A percentile compares a stretch with the other conserved stretches of the same genome.
Evolutionary conservation across 202 grass and related monocot genomes (phyloP).

Genomic region (Musa balbisiana): DNA sequence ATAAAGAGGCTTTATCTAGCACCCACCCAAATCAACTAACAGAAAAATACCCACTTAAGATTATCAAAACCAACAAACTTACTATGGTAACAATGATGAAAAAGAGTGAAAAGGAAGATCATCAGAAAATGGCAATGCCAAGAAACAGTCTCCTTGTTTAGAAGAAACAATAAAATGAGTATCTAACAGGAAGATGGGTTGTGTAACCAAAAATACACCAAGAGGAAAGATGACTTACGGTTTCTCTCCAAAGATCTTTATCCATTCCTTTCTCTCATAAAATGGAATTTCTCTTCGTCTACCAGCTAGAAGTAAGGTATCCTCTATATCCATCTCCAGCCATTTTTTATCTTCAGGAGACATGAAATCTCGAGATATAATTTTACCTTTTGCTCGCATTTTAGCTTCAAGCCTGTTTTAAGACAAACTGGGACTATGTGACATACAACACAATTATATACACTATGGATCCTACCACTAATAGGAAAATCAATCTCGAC

Average conservation of each 20-base stretch:
- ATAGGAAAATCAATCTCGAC: background rate
- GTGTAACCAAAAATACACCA: background rate
- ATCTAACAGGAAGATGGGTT: background rate
- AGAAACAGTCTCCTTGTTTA: background rate
- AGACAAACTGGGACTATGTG: background rate
- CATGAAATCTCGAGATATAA: constrained; percentile 34
- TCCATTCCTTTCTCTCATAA: constrained; percentile 30
- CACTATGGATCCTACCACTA: background rate
- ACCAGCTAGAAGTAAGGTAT: constrained; percentile 19
- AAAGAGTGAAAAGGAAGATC: background rate
- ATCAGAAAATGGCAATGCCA: background rate
- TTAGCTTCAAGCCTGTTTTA: constrained; percentile 30
- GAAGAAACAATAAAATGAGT: background rate
- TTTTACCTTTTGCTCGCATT: constrained; percentile 34
- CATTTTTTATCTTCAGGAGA: constrained; percentile 26
- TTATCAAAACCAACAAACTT: background rate
- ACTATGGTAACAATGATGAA: background rate
- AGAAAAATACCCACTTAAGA: background rate
- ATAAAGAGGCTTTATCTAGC: background rate
- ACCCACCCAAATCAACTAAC: background rate
- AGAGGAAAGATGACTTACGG: constrained; percentile 19
- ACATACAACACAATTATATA: background rate
- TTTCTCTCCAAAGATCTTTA: constrained; percentile 23
- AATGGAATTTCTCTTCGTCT: constrained; percentile 28
- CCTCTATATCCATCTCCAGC: constrained; percentile 34